Evolutionary conservation across 768 basidiomycete species (phyloP).

Genomic region (Leccinum sublutescens): DNA sequence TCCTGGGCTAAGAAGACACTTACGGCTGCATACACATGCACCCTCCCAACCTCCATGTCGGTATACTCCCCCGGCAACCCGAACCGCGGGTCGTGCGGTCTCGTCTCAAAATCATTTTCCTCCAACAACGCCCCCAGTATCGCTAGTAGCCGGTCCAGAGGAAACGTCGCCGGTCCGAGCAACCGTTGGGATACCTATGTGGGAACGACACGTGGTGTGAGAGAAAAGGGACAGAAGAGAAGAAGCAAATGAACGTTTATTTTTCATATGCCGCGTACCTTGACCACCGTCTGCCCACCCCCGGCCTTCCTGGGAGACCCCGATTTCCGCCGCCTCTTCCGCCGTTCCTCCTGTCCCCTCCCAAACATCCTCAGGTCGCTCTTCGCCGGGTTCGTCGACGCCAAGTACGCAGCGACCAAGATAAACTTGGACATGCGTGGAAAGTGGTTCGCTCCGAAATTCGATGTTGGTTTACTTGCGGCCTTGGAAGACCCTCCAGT

Average conservation of each 20-base stretch:
- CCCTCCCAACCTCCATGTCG: slow-evolving; percentile 54
- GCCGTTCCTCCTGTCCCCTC: slow-evolving; percentile 49
- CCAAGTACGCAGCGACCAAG: slow-evolving; percentile 73
- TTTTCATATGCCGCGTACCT: slow-evolving; percentile 33
- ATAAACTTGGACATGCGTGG: slow-evolving; percentile 74
- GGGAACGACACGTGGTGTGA: not conserved
- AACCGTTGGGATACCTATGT: slow-evolving; percentile 71
- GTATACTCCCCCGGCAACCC: slow-evolving; percentile 66
- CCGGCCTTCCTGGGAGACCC: slow-evolving; percentile 36
- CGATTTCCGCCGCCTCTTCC: slow-evolving; percentile 46
- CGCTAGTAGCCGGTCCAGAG: slow-evolving; percentile 59
- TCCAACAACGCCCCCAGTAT: slow-evolving; percentile 77
- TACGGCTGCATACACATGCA: slow-evolving; percentile 60
- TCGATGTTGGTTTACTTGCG: slow-evolving; percentile 5
- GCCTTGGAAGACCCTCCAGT: not conserved
- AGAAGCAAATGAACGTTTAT: not conserved
- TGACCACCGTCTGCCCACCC: slow-evolving; percentile 41
- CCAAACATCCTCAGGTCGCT: slow-evolving; percentile 67
- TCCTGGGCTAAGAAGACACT: slow-evolving; percentile 32
- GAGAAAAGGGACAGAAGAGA: not conserved
- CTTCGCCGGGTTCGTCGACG: slow-evolving; percentile 81
- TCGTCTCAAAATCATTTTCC: slow-evolving; percentile 54
- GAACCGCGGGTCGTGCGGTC: slow-evolving; percentile 46
- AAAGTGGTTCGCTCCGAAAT: slow-evolving; percentile 37
- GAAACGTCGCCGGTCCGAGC: slow-evolving; percentile 46